Percentiles rank a stretch among this genome's conserved stretches.
phyloP scores from a whole-genome alignment of 148 eudicot species.

The Persicaria tinctoria region DNA sequence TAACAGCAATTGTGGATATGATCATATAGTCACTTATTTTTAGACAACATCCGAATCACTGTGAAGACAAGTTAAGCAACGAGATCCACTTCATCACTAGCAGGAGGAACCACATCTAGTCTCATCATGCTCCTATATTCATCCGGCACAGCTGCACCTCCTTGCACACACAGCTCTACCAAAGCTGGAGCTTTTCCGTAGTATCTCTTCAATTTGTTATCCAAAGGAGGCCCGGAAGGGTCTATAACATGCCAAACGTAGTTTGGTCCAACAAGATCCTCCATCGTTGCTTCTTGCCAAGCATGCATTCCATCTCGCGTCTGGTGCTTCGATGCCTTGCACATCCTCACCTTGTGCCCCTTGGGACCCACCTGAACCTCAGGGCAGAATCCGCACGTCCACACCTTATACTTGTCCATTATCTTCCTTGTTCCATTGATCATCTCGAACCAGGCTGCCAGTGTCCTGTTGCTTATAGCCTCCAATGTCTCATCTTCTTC shows the following conservation, averaged over 20 bases:
- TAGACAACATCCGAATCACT: not conserved
- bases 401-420: slow-evolving; percentile 50
- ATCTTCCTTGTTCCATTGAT: slow-evolving; percentile 45
- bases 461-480: slow-evolving; percentile 28
- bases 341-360: slow-evolving; percentile 60
- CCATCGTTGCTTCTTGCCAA: slow-evolving; percentile 60
- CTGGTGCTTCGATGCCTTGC: slow-evolving; percentile 61
- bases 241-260: slow-evolving; percentile 62
- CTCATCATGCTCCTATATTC: slow-evolving; percentile 57
- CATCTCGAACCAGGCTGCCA: slow-evolving; percentile 54
- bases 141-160: slow-evolving; percentile 51
- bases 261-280: slow-evolving; percentile 59
- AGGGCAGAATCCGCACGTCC: slow-evolving; percentile 62
- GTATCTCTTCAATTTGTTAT: slow-evolving; percentile 40
- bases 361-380: slow-evolving; percentile 67
- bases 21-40: too few species aligned
- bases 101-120: slow-evolving; percentile 63
- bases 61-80: slow-evolving; percentile 31
- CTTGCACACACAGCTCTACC: slow-evolving; percentile 62
- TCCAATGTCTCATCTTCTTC: slow-evolving; percentile 17
- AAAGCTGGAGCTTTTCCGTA: slow-evolving; percentile 67
- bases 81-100: slow-evolving; percentile 60
- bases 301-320: slow-evolving; percentile 63
- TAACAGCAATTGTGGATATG: too few species aligned
- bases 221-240: slow-evolving; percentile 31